Evolutionary conservation across 2,329 filamentous ascomycete genomes (phyloP), one percentile per base, ranked within the genome.

Genomic region (Trichoderma atrobrunneum): DNA sequence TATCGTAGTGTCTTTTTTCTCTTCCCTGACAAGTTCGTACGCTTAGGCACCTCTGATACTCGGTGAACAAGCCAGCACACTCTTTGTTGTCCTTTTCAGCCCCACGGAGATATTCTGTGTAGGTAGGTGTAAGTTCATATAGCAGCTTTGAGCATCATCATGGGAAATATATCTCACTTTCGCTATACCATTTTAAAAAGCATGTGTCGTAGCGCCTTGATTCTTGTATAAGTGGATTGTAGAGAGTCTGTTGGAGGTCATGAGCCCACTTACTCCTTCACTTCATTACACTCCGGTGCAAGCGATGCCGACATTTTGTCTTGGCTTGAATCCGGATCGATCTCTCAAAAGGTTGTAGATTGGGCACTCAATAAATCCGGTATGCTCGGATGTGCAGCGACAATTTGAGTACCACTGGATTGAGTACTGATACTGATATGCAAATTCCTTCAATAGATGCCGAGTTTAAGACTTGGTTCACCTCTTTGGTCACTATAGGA

Each of bases 151-250:
- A 66, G 66, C 54, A 73, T 65, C 7, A 59, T 43, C 67, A 71
- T 18, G 7, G 12, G 36, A 72, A 57, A 24, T 3, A 26, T 48
- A 66, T 82, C 91, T 72, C 86, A 98, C 96, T 98, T 84, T 99
- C 96, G 80, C 95, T 98, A 82, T 99, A 99, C 96, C 96, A 99
- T 84, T 97, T 98, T 75, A 99, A 85, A 81, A 99, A 99, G 84
- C 96, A 99, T 67, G 92, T 95, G 82, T 99, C 96, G 80, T 99
- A 99, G 77, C 91, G 93, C 81, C 95, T 98, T 74, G 3, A 16
- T 56, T 56, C 7, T 54, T 30, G 5, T 10, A 26, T 24, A 11
- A 61, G 48, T 16, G n/a, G 30, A 16, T 10, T 36, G 39, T 34
- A 16, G 5, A 34, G 48, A 7, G 5, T 28, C 12, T 6, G 7